Evolutionary conservation across 768 basidiomycete genomes (phyloP).

Genomic region (Bullera alba): DNA sequence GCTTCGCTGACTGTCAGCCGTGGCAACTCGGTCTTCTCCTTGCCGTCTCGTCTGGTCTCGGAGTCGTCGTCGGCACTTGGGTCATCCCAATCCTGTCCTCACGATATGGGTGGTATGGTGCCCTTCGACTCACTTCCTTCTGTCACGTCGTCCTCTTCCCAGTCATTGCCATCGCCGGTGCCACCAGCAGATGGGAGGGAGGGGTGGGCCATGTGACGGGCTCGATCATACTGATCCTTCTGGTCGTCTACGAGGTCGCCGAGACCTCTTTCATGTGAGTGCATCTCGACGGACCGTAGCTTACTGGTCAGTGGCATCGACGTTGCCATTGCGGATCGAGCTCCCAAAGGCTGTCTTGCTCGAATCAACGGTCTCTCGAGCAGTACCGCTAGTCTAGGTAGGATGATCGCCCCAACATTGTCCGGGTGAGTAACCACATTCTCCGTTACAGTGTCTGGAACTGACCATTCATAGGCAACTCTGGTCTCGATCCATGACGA

Average conservation of each 20-base stretch:
- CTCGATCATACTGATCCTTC: background rate
- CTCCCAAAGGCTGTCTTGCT: conserved; percentile 1
- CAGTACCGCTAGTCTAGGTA: background rate
- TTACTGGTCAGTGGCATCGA: background rate
- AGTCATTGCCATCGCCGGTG: background rate
- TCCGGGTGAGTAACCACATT: background rate
- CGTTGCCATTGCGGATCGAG: background rate
- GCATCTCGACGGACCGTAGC: background rate
- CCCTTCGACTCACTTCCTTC: conserved; percentile 3
- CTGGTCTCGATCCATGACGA: background rate
- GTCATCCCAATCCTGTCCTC: background rate
- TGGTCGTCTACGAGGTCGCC: background rate
- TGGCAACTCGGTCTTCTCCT: background rate
- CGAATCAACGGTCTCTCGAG: background rate
- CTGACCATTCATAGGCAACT: background rate
- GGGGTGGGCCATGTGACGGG: background rate
- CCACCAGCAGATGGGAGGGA: background rate
- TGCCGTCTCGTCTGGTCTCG: conserved; percentile 3
- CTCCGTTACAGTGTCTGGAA: background rate
- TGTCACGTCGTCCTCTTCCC: conserved; percentile 3
- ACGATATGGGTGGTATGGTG: background rate
- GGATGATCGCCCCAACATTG: background rate
- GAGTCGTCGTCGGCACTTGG: background rate
- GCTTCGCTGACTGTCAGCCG: background rate
- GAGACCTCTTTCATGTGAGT: conserved; percentile 2